A percentile compares a stretch with the other conserved stretches of the same genome.
Conservation (phyloP, 192 early-diverging fungal genomes). For the Linnemannia hyalina region DNA sequence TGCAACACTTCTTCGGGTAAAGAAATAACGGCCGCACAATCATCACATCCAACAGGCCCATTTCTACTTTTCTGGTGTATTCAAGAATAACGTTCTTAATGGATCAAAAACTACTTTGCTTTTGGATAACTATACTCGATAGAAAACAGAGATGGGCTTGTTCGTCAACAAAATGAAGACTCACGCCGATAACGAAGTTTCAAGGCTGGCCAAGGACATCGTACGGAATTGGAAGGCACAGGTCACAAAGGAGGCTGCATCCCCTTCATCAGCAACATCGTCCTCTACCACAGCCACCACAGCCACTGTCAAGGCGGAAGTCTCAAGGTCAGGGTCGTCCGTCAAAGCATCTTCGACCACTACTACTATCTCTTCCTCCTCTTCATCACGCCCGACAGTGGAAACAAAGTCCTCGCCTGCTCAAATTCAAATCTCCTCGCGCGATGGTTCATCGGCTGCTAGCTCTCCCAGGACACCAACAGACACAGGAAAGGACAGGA, state of each 20-base stretch:
- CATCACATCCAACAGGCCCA: neutral
- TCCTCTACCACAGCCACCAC: slow-evolving; percentile 48
- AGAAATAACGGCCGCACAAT: neutral
- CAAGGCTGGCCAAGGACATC: slow-evolving; percentile 73
- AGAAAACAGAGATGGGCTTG: slow-evolving; percentile 86
- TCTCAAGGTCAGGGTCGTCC: slow-evolving; percentile 17
- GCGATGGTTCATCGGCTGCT: slow-evolving; percentile 29
- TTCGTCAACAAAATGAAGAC: slow-evolving; percentile 81
- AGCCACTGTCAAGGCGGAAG: slow-evolving; percentile 6
- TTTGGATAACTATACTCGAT: neutral
- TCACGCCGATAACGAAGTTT: slow-evolving; percentile 69
- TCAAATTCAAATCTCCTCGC: slow-evolving; percentile 18
- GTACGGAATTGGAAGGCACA: slow-evolving; percentile 91
- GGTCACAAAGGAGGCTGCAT: slow-evolving; percentile 52
- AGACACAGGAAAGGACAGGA: slow-evolving; percentile 65
- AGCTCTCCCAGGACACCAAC: slow-evolving; percentile 58
- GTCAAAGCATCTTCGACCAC: slow-evolving; percentile 11
- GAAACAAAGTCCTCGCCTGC: slow-evolving; percentile 34
- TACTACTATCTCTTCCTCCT: neutral
- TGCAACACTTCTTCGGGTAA: slow-evolving; percentile 69
- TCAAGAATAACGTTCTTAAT: neutral
- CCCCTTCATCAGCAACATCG: slow-evolving; percentile 51
- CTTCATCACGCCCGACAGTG: slow-evolving; percentile 22
- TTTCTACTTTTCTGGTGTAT: neutral
- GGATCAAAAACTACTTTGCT: slow-evolving; percentile 1